Evolutionary conservation across 169 alveolate genomes (phyloP), one percentile per base, ranked within the genome.

Genomic region (Miamiensis avidus): DNA sequence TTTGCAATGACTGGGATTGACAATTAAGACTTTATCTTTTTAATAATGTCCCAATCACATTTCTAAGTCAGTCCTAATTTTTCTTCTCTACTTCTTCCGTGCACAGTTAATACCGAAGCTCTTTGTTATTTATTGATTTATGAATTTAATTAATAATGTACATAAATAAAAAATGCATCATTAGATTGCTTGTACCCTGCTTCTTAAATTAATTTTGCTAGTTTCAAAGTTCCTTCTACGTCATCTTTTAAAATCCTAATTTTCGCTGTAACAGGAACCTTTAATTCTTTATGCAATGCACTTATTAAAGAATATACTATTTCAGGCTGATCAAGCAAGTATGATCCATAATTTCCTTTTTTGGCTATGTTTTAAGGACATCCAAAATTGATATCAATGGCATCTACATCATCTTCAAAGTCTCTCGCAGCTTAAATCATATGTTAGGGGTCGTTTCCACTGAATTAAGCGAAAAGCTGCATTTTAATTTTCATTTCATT

Each of bases 291-390:
- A 31, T 89, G 89, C 73, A 94, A 79, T 74, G 78, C 90, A 78
- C 90, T 89, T 6, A 94, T 92, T 31, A 94, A 76, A 31, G 90
- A 78, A 33, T 84, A 83, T 29, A 94, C 92, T 27, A 90, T 76
- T 6, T 94, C 96, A 20, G 92, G 92, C 76, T 93, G 93, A 65
- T 92, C 95, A n/a, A 94, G 88, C 32, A 94, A 85, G 89, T 85
- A 94, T 0, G 97, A 86, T 20, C 97, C 97, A 89, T 94, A 94
- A 73, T 89, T 89, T 0, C 97, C 97, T 87, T 83, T 90, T 83
- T 85, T 88, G 1, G 97, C 97, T 16, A 94, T 94, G 26, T 94
- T 95, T 88, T 94, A 91, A 25, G 97, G 97, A 78, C 96, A 94
- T 0, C 96, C 96, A n/a, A 94, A 86, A 87, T 94, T 94, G 6